Conservation (phyloP, 805 yeast species). For the Candida xyloterini region DNA sequence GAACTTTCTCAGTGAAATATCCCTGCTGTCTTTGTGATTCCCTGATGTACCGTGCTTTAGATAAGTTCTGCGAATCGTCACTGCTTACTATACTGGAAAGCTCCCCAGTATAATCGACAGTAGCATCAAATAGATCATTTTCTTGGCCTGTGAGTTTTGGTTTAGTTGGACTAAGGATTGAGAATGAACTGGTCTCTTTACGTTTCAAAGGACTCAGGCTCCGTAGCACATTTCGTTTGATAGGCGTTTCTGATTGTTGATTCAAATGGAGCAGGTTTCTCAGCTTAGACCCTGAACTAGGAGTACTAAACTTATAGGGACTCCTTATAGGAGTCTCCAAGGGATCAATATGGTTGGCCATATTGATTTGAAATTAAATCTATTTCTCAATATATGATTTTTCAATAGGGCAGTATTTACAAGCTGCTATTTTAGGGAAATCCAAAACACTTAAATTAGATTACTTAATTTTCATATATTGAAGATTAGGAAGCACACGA, state of each 20-base stretch:
- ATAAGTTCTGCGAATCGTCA: slow-evolving; percentile 8
- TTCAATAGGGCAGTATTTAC: slow-evolving; percentile 5
- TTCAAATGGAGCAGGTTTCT: slow-evolving; percentile 4
- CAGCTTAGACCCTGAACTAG: slow-evolving; percentile 12
- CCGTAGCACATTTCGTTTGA: slow-evolving; percentile 8
- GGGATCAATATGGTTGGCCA: background rate
- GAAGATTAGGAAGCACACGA: background rate
- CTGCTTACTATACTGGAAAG: slow-evolving; percentile 11
- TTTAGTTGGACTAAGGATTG: slow-evolving; percentile 1
- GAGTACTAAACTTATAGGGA: background rate
- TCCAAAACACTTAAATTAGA: slow-evolving; percentile 1
- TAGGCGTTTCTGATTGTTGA: slow-evolving; percentile 10
- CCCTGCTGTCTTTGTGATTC: slow-evolving; percentile 19
- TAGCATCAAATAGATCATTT: slow-evolving; percentile 1
- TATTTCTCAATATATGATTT: background rate
- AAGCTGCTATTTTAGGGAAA: slow-evolving; percentile 4
- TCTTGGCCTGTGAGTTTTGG: background rate
- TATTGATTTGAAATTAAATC: background rate
- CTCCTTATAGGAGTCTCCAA: slow-evolving; percentile 6
- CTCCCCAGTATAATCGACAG: slow-evolving; percentile 12
- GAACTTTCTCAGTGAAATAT: slow-evolving; percentile 16
- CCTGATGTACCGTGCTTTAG: slow-evolving; percentile 13
- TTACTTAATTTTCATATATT: background rate
- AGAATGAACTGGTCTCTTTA: background rate
- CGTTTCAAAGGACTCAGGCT: slow-evolving; percentile 13